Percentiles rank a stretch among this genome's conserved stretches.
Conservation (phyloP, 441 rosid genomes). For the Aleurites moluccanus region DNA sequence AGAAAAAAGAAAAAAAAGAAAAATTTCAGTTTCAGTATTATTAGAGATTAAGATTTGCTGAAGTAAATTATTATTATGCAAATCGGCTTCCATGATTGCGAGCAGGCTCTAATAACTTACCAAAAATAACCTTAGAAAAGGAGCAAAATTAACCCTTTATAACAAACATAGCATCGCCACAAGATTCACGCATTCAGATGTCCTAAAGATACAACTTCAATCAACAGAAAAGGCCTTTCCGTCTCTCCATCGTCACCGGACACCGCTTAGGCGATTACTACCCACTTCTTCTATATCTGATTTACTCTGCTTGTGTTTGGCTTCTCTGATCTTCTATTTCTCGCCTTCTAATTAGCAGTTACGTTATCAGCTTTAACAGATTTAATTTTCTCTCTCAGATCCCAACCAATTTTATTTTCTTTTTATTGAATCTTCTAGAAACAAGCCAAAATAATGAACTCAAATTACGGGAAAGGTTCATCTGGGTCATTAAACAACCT, state of each 20-base stretch:
- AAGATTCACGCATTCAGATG: not conserved
- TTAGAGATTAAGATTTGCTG: no score
- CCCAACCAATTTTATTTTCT: not conserved
- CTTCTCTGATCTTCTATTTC: not conserved
- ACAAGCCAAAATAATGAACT: conserved; percentile 39
- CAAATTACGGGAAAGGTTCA: conserved; percentile 59
- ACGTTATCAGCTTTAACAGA: conserved; percentile 19
- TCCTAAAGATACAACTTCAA: not conserved
- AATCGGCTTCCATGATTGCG: not conserved
- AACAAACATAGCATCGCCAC: not conserved
- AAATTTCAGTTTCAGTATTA: no score
- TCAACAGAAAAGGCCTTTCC: not conserved
- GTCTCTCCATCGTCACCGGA: not conserved
- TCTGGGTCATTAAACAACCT: conserved; percentile 53
- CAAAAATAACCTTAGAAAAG: conserved; percentile 3
- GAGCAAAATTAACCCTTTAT: not conserved
- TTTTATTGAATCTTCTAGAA: not conserved
- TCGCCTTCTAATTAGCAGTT: conserved; percentile 22
- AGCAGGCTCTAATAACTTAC: not conserved
- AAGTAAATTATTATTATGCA: no score
- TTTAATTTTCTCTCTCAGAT: conserved; percentile 8
- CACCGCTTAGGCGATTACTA: not conserved
- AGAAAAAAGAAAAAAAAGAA: no score
- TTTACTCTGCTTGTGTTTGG: not conserved
- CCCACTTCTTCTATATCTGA: not conserved